These are phyloP conservation scores for Gloeostereum incarnatum DNA, from an alignment of 768 basidiomycete genomes.

Conservation along the genomic window DNA sequence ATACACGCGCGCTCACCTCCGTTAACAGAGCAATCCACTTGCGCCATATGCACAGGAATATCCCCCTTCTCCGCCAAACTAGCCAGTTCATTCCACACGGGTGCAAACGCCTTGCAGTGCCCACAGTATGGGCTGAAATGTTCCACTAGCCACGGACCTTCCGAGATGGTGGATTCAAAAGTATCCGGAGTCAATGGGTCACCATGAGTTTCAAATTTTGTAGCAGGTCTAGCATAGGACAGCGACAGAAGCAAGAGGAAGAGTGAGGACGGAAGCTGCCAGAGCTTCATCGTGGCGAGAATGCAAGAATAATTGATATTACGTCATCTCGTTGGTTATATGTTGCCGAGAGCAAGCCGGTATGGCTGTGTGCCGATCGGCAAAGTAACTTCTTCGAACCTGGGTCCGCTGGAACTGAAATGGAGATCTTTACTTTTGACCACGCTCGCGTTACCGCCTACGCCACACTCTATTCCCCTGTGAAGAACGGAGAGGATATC, in stretches of 20 bases:
- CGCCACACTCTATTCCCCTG: constrained; percentile 56
- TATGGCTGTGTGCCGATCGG: too few species aligned
- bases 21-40: constrained; percentile 71
- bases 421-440: constrained; percentile 50
- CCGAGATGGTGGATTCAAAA: constrained; percentile 40
- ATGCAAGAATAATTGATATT: too few species aligned
- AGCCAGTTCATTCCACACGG: constrained; percentile 73
- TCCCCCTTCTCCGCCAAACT: constrained; percentile 34
- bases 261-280: neutral
- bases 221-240: neutral
- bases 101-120: constrained; percentile 73
- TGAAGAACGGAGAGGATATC: constrained; percentile 54
- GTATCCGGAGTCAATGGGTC: constrained; percentile 51
- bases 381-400: too few species aligned
- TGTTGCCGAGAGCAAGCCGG: too few species aligned
- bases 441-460: constrained; percentile 38
- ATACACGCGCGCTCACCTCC: constrained; percentile 77
- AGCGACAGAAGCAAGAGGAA: neutral
- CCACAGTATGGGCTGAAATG: constrained; percentile 82
- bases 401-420: too few species aligned
- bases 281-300: neutral
- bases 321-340: too few species aligned
- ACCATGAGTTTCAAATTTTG: neutral
- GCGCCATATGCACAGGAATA: constrained; percentile 58
- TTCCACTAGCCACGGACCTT: constrained; percentile 77